Evolutionary conservation across 2,329 filamentous ascomycete species (phyloP), one percentile per base, ranked within the genome.

Genomic region (Hypocreales sp.): DNA sequence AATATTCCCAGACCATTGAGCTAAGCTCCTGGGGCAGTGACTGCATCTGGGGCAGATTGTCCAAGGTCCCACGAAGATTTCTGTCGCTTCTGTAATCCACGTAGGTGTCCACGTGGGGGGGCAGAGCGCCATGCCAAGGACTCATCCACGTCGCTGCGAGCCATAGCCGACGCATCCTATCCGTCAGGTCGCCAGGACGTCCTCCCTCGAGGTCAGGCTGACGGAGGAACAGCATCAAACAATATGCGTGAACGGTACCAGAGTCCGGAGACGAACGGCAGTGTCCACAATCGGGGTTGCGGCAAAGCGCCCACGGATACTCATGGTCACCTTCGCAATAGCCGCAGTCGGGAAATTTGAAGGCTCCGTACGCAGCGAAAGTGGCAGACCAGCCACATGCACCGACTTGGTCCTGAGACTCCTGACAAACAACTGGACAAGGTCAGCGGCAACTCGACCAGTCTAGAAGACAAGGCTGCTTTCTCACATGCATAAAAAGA

Each of bases 141-240:
- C 19, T 26, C 15, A 14, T 30, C 28, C 28, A 30, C 16, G 23
- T 30, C 10, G 28, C 28, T 22, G 28, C 23, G 15, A 30, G 16
- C 28, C 28, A 30, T 7, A 30, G 19, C 24, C 24, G 20, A 8
- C 16, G 24, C 10, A 18, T 16, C 24, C 17, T 24, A 18, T n/a
- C n/a, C n/a, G n/a, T n/a, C n/a, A n/a, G n/a, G n/a, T n/a, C n/a
- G n/a, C n/a, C n/a, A n/a, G 20, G 22, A 15, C 27, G 11, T n/a
- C 7, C 11, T 17, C 16, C 18, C 6, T 22, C 28, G 20, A 5
- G 18, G 6, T 16, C 14, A 11, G 15, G n/a, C n/a, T n/a, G n/a
- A n/a, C n/a, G 18, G 5, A 25, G 23, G 23, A 30, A 30, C 2
- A 30, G 23, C 5, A n/a, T 17, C n/a, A 26, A 9, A 22, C 28